Evolutionary conservation across 345 rosid species (phyloP).

Genomic region (Eucalyptus dawsonii): DNA sequence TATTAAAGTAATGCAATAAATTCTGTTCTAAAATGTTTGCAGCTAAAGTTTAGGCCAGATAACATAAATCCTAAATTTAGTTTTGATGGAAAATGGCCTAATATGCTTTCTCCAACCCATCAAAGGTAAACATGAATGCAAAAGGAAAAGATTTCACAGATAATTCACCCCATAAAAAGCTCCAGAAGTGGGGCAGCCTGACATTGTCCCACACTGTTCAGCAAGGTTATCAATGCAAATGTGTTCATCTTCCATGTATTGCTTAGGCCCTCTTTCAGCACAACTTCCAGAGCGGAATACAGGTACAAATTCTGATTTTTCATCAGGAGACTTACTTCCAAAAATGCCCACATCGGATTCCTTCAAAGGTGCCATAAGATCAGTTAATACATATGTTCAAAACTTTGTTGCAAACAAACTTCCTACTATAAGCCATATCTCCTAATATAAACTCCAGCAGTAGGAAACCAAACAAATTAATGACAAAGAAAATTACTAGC

Average conservation of each 20-base stretch:
- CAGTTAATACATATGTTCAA: neutral
- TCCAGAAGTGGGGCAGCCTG: constrained; percentile 48
- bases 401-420: neutral
- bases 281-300: constrained; percentile 82
- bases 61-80: neutral
- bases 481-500: neutral
- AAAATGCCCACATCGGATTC: constrained; percentile 44
- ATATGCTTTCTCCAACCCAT: neutral
- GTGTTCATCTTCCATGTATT: constrained; percentile 93
- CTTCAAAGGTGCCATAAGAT: constrained; percentile 17
- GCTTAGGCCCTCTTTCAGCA: constrained; percentile 87
- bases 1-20: neutral
- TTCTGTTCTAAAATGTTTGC: neutral
- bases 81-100: neutral
- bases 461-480: neutral
- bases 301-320: constrained; percentile 39
- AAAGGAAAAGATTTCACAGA: neutral
- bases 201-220: constrained; percentile 33
- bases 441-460: neutral
- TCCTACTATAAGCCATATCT: neutral
- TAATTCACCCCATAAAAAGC: constrained; percentile 92
- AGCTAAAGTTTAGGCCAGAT: neutral
- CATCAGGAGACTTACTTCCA: constrained; percentile 41
- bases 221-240: constrained; percentile 75
- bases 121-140: neutral